These are phyloP conservation scores for Albifimbria verrucaria DNA, from an alignment of 2,329 filamentous ascomycete species.

Conservation along the genomic window DNA sequence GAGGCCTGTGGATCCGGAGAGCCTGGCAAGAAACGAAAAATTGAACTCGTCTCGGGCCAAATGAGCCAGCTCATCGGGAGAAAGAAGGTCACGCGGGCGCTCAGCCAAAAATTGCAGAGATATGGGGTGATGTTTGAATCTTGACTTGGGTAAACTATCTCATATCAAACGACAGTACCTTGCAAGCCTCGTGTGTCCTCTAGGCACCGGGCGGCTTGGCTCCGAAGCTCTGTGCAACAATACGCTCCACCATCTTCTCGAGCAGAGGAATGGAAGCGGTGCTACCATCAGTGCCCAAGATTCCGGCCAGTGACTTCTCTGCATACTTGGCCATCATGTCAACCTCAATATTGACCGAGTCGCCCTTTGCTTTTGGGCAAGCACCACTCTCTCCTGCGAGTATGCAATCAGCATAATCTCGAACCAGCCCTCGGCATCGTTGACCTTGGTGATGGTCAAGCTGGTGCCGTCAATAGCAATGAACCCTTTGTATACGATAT, in stretches of 20 bases:
- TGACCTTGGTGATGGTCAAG: constrained; percentile 83
- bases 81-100: constrained; percentile 62
- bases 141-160: too few relatives aligned
- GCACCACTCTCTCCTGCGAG: constrained; percentile 87
- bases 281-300: constrained; percentile 55
- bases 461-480: constrained; percentile 93
- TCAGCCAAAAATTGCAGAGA: constrained; percentile 68
- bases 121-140: constrained; percentile 58
- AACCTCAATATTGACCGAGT: constrained; percentile 88
- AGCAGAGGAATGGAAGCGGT: constrained; percentile 54
- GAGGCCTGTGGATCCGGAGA: constrained; percentile 49
- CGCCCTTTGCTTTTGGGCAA: constrained; percentile 75
- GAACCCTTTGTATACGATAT: constrained; percentile 95
- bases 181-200: not conserved
- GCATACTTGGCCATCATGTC: constrained; percentile 85
- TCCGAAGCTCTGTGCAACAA: constrained; percentile 64
- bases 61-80: constrained; percentile 59
- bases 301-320: constrained; percentile 79
- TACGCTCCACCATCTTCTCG: constrained; percentile 69
- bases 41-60: constrained; percentile 55
- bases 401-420: constrained; percentile 98
- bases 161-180: too few relatives aligned
- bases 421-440: constrained; percentile 77
- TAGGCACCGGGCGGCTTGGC: constrained; percentile 13
- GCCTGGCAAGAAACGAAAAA: constrained; percentile 52